A percentile compares a stretch with the other conserved stretches of the same genome.
These are phyloP conservation scores for Orobanche coerulescens DNA, from an alignment of 257 asterid species.

Conservation along the genomic window DNA sequence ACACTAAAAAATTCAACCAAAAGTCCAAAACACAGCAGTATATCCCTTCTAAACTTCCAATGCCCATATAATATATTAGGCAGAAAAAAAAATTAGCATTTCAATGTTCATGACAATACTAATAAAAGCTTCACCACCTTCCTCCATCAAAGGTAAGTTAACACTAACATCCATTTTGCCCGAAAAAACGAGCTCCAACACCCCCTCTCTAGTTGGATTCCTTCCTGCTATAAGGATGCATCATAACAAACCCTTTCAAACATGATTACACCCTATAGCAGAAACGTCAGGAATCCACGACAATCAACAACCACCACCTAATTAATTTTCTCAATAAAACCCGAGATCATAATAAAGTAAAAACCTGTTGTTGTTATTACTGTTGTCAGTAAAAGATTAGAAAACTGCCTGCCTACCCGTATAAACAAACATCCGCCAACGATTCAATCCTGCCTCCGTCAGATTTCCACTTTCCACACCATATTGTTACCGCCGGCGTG, in stretches of 20 bases:
- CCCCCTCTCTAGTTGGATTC: conserved; percentile 45
- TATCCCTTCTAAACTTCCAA: conserved; percentile 32
- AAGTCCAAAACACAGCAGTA: conserved; percentile 27
- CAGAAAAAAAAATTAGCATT: conserved; percentile 22
- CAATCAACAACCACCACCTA: conserved; percentile 3
- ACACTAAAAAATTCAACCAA: conserved; percentile 23
- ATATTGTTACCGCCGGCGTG: conserved; percentile 35
- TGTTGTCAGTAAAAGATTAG: conserved; percentile 50
- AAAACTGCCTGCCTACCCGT: conserved; percentile 39
- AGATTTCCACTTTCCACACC: conserved; percentile 62
- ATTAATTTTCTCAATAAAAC: conserved; percentile 19
- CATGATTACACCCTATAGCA: conserved; percentile 28
- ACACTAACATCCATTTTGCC: conserved; percentile 43
- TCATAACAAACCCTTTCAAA: conserved; percentile 21
- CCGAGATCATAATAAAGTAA: conserved; percentile 26
- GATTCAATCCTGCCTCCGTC: conserved; percentile 30
- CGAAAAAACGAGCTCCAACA: conserved; percentile 57
- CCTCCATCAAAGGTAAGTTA: conserved; percentile 27
- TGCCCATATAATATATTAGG: conserved; percentile 27
- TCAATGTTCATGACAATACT: conserved; percentile 32
- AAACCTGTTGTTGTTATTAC: conserved; percentile 29
- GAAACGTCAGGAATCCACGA: conserved; percentile 24
- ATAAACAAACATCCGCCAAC: conserved; percentile 39
- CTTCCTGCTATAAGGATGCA: conserved; percentile 28
- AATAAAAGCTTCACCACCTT: conserved; percentile 38